Percentiles rank a stretch among this genome's conserved stretches.
Evolutionary conservation across 495 filamentous ascomycete genomes (phyloP).

Genomic region (Penicillium paxilli): DNA sequence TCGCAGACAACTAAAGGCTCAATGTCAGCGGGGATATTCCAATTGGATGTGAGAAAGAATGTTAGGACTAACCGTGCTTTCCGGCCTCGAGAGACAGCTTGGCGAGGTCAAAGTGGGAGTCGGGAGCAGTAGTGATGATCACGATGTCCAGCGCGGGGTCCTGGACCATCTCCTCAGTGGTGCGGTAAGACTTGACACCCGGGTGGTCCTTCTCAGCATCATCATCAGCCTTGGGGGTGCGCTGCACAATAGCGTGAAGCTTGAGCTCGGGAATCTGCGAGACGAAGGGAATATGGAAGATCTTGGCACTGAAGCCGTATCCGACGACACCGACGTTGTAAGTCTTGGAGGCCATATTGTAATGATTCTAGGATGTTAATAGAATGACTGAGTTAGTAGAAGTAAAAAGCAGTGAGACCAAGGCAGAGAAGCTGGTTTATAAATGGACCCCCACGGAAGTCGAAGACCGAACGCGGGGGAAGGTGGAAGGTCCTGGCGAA

Average conservation of each 20-base stretch:
- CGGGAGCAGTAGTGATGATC: slow-evolving; percentile 72
- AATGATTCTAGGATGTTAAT: not conserved
- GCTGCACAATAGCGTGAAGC: slow-evolving; percentile 79
- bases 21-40: not conserved
- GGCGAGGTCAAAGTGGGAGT: slow-evolving; percentile 68
- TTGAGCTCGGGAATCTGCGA: slow-evolving; percentile 60
- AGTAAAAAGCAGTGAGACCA: not conserved
- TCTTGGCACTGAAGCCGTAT: slow-evolving; percentile 79
- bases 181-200: slow-evolving; percentile 61
- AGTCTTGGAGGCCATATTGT: slow-evolving; percentile 46
- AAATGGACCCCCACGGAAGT: slow-evolving; percentile 21
- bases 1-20: slow-evolving; percentile 65
- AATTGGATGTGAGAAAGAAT: not conserved
- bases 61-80: slow-evolving; percentile 60
- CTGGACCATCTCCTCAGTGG: slow-evolving; percentile 60
- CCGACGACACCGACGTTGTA: slow-evolving; percentile 63
- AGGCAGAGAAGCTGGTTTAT: slow-evolving; percentile 13
- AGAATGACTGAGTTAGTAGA: no score
- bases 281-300: slow-evolving; percentile 91
- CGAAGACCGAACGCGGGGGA: slow-evolving; percentile 19
- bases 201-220: slow-evolving; percentile 69
- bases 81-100: slow-evolving; percentile 68
- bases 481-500: slow-evolving; percentile 52
- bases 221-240: slow-evolving; percentile 63
- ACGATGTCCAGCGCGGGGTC: slow-evolving; percentile 70